A percentile compares a stretch with the other conserved stretches of the same genome.
phyloP scores from a whole-genome alignment of 371 early-diverging fungal species.

The Fennellomyces sp. region DNA sequence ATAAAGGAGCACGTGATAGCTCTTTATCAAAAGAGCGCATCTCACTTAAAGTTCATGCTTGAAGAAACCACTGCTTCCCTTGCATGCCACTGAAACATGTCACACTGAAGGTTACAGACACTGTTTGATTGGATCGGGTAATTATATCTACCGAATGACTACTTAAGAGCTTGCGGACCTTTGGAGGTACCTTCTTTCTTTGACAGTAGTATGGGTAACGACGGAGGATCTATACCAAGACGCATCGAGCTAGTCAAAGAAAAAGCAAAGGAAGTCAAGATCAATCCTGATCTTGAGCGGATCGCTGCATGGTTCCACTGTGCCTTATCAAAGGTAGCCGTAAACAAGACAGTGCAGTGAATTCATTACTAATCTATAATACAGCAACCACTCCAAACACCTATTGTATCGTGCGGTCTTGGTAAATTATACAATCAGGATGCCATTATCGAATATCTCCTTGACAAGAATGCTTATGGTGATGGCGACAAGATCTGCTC shows the following conservation, averaged over 20 bases:
- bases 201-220: conserved; percentile 94
- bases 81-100: too few species aligned
- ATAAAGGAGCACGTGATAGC: too few species aligned
- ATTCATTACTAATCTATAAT: neutral
- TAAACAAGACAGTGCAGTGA: neutral
- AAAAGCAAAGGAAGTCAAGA: conserved; percentile 74
- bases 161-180: too few species aligned
- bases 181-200: too few species aligned
- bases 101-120: neutral
- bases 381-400: conserved; percentile 69
- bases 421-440: conserved; percentile 95
- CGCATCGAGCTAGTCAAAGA: conserved; percentile 93
- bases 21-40: too few species aligned
- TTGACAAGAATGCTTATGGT: conserved; percentile 78
- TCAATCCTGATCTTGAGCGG: conserved; percentile 74
- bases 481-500: conserved; percentile 83
- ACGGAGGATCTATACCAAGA: conserved; percentile 96
- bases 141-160: neutral
- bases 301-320: conserved; percentile 81
- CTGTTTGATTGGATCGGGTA: neutral
- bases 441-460: conserved; percentile 81
- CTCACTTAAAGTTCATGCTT: too few species aligned
- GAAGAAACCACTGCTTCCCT: too few species aligned
- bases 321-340: conserved; percentile 81
- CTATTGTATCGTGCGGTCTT: conserved; percentile 80